These are phyloP conservation scores for Starmera caribaea DNA, from an alignment of 805 yeast genomes.

Conservation along the genomic window DNA sequence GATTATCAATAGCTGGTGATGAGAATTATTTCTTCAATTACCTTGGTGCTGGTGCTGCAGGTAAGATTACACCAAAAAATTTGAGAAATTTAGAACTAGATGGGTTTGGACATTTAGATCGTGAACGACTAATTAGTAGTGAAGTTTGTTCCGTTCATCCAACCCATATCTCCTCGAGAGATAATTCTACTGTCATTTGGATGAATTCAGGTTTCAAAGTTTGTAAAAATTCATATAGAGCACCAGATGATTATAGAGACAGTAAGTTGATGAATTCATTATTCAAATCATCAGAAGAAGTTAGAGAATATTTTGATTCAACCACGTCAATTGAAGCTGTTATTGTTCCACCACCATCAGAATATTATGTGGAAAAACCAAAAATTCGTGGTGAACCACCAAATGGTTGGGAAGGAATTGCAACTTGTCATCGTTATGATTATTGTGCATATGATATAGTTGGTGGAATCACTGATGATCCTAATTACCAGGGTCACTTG, in stretches of 20 bases:
- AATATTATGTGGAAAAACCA: constrained; percentile 26
- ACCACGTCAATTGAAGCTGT: constrained; percentile 34
- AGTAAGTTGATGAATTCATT: constrained; percentile 14
- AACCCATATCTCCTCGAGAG: constrained; percentile 44
- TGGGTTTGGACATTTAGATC: too few species aligned
- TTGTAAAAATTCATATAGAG: constrained; percentile 36
- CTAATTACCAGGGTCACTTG: constrained; percentile 7
- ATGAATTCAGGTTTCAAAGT: constrained; percentile 52
- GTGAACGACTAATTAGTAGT: constrained; percentile 22
- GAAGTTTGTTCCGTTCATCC: constrained; percentile 58
- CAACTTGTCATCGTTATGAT: constrained; percentile 42
- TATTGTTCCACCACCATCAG: constrained; percentile 44
- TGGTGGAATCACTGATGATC: constrained; percentile 33
- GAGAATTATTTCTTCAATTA: constrained; percentile 42
- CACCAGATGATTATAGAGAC: constrained; percentile 22
- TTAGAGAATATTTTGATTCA: constrained; percentile 25
- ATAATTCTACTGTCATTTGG: constrained; percentile 43
- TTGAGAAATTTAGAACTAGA: constrained; percentile 16
- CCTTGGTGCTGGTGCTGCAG: constrained; percentile 49
- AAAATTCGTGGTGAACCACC: constrained; percentile 41
- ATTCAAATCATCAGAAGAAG: constrained; percentile 10
- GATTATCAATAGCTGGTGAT: constrained; percentile 47
- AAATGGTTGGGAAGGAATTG: constrained; percentile 45
- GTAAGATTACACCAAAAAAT: constrained; percentile 22
- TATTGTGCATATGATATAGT: constrained; percentile 55